phyloP scores from a whole-genome alignment of 495 filamentous ascomycete species.

The Hypoxylon crocopeplum region DNA sequence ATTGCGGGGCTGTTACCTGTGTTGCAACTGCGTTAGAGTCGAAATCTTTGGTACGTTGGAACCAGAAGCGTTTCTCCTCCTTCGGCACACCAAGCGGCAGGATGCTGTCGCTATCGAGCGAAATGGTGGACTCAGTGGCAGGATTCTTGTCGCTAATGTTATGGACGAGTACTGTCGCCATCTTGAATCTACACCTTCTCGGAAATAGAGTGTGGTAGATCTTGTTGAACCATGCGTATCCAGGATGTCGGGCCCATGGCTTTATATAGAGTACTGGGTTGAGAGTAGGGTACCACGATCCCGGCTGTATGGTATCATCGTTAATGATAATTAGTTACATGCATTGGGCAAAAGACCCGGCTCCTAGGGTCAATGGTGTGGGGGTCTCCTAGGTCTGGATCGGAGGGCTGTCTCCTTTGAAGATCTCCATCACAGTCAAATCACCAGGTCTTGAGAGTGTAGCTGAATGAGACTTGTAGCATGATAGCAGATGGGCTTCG shows the following conservation, averaged over 20 bases:
- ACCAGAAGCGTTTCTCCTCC: slow-evolving; percentile 54
- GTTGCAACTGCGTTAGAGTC: slow-evolving; percentile 65
- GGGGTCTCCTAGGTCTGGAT: slow-evolving; percentile 11
- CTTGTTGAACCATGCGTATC: neutral
- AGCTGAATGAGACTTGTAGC: neutral
- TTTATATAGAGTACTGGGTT: slow-evolving; percentile 13
- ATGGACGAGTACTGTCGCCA: slow-evolving; percentile 25
- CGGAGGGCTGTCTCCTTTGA: neutral
- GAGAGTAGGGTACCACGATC: neutral
- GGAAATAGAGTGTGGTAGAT: neutral
- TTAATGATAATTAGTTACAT: slow-evolving; percentile 19
- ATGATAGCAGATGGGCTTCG: neutral
- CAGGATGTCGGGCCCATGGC: neutral
- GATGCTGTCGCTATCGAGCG: slow-evolving; percentile 25
- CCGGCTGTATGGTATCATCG: slow-evolving; percentile 28
- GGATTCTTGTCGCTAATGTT: slow-evolving; percentile 19
- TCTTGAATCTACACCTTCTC: neutral
- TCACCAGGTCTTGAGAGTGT: neutral
- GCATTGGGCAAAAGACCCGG: neutral
- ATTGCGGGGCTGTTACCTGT: too few relatives aligned
- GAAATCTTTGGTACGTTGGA: slow-evolving; percentile 47
- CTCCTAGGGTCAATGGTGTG: slow-evolving; percentile 8
- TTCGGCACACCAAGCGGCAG: slow-evolving; percentile 47
- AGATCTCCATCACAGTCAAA: neutral
- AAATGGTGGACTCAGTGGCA: slow-evolving; percentile 24